phyloP scores from a whole-genome alignment of 805 yeast genomes.

The Barnettozyma sucrosica region DNA sequence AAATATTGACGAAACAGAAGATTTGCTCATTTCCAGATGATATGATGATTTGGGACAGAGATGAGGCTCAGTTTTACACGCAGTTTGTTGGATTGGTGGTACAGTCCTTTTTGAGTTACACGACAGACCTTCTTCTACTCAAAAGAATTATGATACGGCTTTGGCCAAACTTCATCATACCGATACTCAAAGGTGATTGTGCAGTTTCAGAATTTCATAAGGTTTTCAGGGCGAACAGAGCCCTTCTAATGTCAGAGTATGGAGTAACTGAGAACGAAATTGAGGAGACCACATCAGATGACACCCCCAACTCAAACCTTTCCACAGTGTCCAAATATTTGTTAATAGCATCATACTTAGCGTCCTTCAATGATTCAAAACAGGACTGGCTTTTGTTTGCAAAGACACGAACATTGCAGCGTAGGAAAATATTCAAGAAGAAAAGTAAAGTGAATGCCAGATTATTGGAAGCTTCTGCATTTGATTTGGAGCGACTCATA shows the following conservation, averaged over 20 bases:
- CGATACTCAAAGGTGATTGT: slow-evolving; percentile 12
- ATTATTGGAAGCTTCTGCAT: slow-evolving; percentile 63
- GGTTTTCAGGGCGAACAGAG: slow-evolving; percentile 27
- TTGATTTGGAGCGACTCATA: slow-evolving; percentile 71
- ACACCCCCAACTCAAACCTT: slow-evolving; percentile 35
- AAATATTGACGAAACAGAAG: slow-evolving; percentile 5
- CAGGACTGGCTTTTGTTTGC: slow-evolving; percentile 70
- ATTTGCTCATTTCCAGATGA: slow-evolving; percentile 13
- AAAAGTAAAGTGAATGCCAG: slow-evolving; percentile 47
- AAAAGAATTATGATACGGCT: slow-evolving; percentile 15
- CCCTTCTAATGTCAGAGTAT: slow-evolving; percentile 30
- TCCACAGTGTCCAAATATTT: slow-evolving; percentile 61
- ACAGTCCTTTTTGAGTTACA: slow-evolving; percentile 22
- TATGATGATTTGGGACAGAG: neutral
- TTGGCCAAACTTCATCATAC: slow-evolving; percentile 22
- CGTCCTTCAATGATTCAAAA: slow-evolving; percentile 68
- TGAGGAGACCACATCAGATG: slow-evolving; percentile 10
- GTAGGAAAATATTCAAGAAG: slow-evolving; percentile 32
- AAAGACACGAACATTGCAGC: slow-evolving; percentile 43
- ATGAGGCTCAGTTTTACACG: slow-evolving; percentile 16
- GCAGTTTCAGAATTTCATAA: slow-evolving; percentile 17
- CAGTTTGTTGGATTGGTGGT: slow-evolving; percentile 21
- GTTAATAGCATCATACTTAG: slow-evolving; percentile 76
- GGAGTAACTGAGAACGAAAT: slow-evolving; percentile 16
- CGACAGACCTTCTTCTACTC: slow-evolving; percentile 17